phyloP scores from a whole-genome alignment of 805 yeast genomes.

The Yarrowia alimentaria region DNA sequence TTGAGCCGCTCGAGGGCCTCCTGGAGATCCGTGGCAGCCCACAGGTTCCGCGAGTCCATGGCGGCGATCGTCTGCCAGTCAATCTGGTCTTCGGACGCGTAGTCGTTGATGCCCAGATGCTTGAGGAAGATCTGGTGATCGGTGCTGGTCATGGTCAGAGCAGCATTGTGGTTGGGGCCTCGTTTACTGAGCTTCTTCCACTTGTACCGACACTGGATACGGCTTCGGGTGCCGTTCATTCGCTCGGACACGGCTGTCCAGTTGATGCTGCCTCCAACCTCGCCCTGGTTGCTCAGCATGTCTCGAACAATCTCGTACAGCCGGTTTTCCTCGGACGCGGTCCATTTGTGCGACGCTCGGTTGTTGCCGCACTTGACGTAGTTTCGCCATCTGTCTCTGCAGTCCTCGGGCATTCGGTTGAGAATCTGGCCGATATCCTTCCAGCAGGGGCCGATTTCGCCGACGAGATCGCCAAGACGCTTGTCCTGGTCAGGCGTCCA shows the following conservation, averaged over 20 bases:
- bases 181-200: conserved; percentile 80
- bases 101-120: conserved; percentile 47
- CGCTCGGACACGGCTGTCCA: conserved; percentile 91
- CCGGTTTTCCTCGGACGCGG: conserved; percentile 62
- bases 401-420: conserved; percentile 97
- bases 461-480: conserved; percentile 58
- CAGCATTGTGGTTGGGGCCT: conserved; percentile 49
- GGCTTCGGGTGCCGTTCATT: conserved; percentile 83
- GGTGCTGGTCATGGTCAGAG: conserved; percentile 44
- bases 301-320: conserved; percentile 55
- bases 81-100: conserved; percentile 45
- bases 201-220: conserved; percentile 93
- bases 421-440: conserved; percentile 72
- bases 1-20: conserved; percentile 62
- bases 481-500: conserved; percentile 86
- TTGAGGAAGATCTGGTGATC: conserved; percentile 53
- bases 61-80: conserved; percentile 58
- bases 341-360: conserved; percentile 79
- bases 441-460: conserved; percentile 81
- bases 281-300: conserved; percentile 44
- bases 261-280: conserved; percentile 50
- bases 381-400: conserved; percentile 95
- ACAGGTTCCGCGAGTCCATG: conserved; percentile 45
- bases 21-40: conserved; percentile 63
- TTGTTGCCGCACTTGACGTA: conserved; percentile 86